These are phyloP conservation scores for Sclerotinia nivalis DNA, from an alignment of 2,329 filamentous ascomycete species.

Conservation along the genomic window DNA sequence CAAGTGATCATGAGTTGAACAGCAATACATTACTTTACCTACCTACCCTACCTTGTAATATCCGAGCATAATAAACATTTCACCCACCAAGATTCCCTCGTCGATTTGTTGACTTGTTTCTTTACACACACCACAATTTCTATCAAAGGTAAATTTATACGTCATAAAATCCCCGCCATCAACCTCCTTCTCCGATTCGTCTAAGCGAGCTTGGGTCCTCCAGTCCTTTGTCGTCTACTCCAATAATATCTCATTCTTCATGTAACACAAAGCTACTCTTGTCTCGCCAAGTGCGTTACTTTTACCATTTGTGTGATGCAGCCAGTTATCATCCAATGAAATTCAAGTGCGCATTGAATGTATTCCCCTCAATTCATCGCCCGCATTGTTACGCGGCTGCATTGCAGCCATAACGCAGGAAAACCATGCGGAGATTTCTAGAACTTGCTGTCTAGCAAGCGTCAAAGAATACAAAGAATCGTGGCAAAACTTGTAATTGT, in stretches of 20 bases:
- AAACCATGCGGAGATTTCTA: constrained; percentile 1
- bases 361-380: not conserved
- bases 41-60: not conserved
- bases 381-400: not conserved
- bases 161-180: constrained; percentile 14
- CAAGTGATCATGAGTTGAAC: constrained; percentile 15
- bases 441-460: not conserved
- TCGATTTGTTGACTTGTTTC: not conserved
- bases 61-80: not conserved
- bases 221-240: constrained; percentile 8
- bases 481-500: not conserved
- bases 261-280: constrained; percentile 3
- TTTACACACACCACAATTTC: not conserved
- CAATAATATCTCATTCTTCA: not conserved
- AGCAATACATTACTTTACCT: not conserved
- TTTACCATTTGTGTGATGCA: not conserved
- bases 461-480: constrained; percentile 14
- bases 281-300: constrained; percentile 7
- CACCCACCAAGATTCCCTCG: not conserved
- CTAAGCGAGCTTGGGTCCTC: not conserved
- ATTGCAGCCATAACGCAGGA: not conserved
- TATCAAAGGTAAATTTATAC: not conserved
- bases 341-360: not conserved
- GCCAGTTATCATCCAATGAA: not conserved
- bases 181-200: constrained; percentile 9